Percentiles rank a stretch among this genome's conserved stretches.
phyloP scores from a whole-genome alignment of 129 eudicot genomes.

The Dittrichia graveolens region DNA sequence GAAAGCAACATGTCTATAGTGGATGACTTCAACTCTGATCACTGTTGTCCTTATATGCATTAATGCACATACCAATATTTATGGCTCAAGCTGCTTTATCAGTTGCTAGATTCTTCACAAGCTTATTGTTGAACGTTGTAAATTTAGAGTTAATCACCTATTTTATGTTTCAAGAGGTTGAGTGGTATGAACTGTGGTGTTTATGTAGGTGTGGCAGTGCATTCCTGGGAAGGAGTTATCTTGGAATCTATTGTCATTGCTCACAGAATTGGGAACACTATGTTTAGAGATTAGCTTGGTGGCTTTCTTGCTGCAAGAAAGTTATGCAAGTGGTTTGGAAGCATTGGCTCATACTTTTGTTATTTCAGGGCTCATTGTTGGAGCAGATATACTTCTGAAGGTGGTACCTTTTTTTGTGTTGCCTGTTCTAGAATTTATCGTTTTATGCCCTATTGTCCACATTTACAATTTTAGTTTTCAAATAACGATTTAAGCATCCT shows the following conservation, averaged over 20 bases:
- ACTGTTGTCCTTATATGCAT: background rate
- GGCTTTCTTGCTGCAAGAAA: slow-evolving; percentile 76
- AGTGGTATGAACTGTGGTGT: slow-evolving; percentile 19
- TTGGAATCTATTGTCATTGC: slow-evolving; percentile 72
- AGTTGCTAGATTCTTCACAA: background rate
- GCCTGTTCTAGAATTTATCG: background rate
- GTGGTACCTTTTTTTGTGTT: slow-evolving; percentile 32
- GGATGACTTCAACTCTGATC: too few species aligned
- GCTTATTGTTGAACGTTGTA: background rate
- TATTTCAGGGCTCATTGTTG: slow-evolving; percentile 66
- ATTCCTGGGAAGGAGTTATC: slow-evolving; percentile 55
- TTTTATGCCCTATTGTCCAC: background rate
- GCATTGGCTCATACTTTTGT: slow-evolving; percentile 67
- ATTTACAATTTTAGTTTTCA: too few species aligned
- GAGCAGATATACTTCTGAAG: slow-evolving; percentile 64
- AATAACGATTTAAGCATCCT: background rate
- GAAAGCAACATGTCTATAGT: too few species aligned
- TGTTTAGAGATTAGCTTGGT: slow-evolving; percentile 67
- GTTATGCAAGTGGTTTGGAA: slow-evolving; percentile 68
- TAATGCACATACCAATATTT: background rate
- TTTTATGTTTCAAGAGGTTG: background rate
- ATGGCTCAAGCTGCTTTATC: background rate
- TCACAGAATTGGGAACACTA: slow-evolving; percentile 64
- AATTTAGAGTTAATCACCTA: background rate
- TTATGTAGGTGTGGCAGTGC: slow-evolving; percentile 71